These are phyloP conservation scores for Cutaneotrichosporon daszewskae DNA, from an alignment of 1,284 basidiomycete genomes.

Conservation along the genomic window DNA sequence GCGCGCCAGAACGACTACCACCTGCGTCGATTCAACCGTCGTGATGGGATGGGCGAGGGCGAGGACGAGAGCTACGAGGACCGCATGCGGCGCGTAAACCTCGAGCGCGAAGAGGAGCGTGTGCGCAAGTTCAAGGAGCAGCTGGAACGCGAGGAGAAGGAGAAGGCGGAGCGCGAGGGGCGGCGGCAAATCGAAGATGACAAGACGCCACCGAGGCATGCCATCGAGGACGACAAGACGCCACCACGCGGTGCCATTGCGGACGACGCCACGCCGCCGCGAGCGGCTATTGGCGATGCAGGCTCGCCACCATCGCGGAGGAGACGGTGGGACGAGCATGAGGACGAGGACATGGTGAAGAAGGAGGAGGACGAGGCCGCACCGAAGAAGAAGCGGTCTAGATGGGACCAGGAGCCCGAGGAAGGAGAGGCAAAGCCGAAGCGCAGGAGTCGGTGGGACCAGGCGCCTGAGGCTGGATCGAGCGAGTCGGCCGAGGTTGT, in stretches of 20 bases:
- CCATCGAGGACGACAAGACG: constrained; percentile 33
- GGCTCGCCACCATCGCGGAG: constrained; percentile 59
- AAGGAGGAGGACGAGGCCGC: constrained; percentile 51
- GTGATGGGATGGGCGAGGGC: constrained; percentile 50
- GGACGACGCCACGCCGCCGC: constrained; percentile 26
- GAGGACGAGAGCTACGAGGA: constrained; percentile 88
- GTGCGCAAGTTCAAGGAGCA: constrained; percentile 83
- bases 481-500: not conserved
- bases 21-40: constrained; percentile 78
- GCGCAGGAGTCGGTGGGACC: constrained; percentile 59
- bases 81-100: constrained; percentile 82
- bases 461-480: constrained; percentile 39
- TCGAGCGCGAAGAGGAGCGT: constrained; percentile 89
- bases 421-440: constrained; percentile 57
- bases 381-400: constrained; percentile 84
- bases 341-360: constrained; percentile 42
- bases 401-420: constrained; percentile 86
- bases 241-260: constrained; percentile 22
- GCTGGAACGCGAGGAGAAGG: constrained; percentile 62
- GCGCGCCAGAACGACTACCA: constrained; percentile 94
- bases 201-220: constrained; percentile 65
- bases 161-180: too few species aligned
- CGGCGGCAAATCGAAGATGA: too few species aligned
- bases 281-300: constrained; percentile 55
- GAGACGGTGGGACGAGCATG: constrained; percentile 71